Evolutionary conservation across 306 rosid species (phyloP).

Genomic region (Ormosia emarginata): DNA sequence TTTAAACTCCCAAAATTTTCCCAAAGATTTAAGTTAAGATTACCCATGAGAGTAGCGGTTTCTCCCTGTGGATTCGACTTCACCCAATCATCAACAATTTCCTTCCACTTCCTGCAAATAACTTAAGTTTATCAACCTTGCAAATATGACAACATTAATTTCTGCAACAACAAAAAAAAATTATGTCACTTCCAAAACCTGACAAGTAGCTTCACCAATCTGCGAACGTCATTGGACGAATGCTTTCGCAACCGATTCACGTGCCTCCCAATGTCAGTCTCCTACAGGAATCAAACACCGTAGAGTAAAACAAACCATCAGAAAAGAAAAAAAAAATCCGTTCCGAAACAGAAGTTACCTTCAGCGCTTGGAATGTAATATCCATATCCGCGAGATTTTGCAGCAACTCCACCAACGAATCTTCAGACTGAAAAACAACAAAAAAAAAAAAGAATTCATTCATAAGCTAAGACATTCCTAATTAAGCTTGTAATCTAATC

Average conservation of each 20-base stretch:
- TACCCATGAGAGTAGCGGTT: conserved; percentile 64
- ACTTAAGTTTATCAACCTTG: neutral
- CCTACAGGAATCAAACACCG: conserved; percentile 40
- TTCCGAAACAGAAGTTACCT: conserved; percentile 37
- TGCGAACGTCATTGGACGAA: conserved; percentile 70
- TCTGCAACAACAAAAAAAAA: neutral
- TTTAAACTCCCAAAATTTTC: neutral
- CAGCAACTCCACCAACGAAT: conserved; percentile 67
- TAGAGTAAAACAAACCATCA: neutral
- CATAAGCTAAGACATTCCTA: neutral
- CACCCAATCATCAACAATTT: conserved; percentile 95
- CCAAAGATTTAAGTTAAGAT: neutral
- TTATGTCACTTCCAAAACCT: conserved; percentile 47
- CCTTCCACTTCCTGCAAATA: conserved; percentile 90
- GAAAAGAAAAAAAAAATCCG: neutral
- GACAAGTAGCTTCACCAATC: conserved; percentile 96
- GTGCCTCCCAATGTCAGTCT: conserved; percentile 93
- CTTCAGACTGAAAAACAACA: conserved; percentile 54
- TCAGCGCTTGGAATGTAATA: conserved; percentile 86
- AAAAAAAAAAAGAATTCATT: neutral
- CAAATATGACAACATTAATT: neutral
- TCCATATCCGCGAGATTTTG: conserved; percentile 95
- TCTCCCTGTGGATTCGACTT: conserved; percentile 68
- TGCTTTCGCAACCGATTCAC: conserved; percentile 91
- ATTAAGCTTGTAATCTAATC: neutral